These are phyloP conservation scores for Rubroshorea leprosula DNA, from an alignment of 345 rosid species.

Conservation along the genomic window DNA sequence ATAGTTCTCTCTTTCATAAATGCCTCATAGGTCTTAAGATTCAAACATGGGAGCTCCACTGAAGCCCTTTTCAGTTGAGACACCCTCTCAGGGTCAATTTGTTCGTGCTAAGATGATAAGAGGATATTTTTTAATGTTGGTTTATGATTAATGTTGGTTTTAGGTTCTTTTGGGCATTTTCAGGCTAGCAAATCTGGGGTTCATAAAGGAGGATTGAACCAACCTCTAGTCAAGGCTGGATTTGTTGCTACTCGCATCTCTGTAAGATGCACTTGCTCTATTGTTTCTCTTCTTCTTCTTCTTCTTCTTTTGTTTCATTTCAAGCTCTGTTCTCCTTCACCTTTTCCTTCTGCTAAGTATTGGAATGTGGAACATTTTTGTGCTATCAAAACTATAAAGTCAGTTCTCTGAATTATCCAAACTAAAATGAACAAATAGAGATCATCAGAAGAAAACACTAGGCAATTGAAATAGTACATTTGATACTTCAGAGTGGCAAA, in stretches of 20 bases:
- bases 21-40: too few relatives aligned
- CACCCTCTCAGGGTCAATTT: too few relatives aligned
- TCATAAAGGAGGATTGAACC: conserved; percentile 80
- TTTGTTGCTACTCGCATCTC: conserved; percentile 92
- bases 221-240: conserved; percentile 77
- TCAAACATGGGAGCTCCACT: too few relatives aligned
- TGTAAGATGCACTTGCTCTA: conserved; percentile 31
- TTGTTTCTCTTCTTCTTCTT: background rate
- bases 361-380: background rate
- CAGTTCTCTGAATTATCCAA: background rate
- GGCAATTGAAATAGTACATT: too few relatives aligned
- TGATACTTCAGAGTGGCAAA: too few relatives aligned
- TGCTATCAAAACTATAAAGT: background rate
- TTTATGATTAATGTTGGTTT: conserved; percentile 6
- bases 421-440: too few relatives aligned
- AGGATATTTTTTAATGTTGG: background rate
- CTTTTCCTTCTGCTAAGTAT: too few relatives aligned
- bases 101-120: too few relatives aligned
- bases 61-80: too few relatives aligned
- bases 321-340: too few relatives aligned
- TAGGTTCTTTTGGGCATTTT: conserved; percentile 97
- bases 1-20: too few relatives aligned
- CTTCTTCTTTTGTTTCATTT: background rate
- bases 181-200: conserved; percentile 96
- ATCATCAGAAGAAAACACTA: background rate